Percentiles rank a stretch among this genome's conserved stretches.
phyloP scores from a whole-genome alignment of 805 yeast genomes.

The Lipomyces lipofer region DNA sequence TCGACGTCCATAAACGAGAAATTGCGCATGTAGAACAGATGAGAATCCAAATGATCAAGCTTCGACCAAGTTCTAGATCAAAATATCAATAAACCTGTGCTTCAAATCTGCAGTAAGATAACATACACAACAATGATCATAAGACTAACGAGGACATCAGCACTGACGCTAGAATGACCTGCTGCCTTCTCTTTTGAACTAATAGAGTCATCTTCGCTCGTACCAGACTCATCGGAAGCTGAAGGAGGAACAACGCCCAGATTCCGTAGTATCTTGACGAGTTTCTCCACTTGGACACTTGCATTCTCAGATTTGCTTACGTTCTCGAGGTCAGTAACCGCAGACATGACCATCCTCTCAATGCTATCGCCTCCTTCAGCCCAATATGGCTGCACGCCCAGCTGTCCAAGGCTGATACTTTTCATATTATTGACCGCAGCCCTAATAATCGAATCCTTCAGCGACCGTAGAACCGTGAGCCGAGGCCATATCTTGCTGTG shows the following conservation, averaged over 20 bases:
- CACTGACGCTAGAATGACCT: slow-evolving; percentile 24
- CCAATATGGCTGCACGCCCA: slow-evolving; percentile 43
- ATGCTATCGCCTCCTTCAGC: slow-evolving; percentile 36
- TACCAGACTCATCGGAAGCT: slow-evolving; percentile 25
- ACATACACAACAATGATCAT: slow-evolving; percentile 65
- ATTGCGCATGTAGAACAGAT: slow-evolving; percentile 62
- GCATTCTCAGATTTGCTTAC: slow-evolving; percentile 40
- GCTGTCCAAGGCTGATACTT: slow-evolving; percentile 46
- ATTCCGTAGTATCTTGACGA: slow-evolving; percentile 40
- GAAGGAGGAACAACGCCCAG: slow-evolving; percentile 30
- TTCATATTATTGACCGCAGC: slow-evolving; percentile 35
- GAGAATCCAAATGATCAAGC: slow-evolving; percentile 59
- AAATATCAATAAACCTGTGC: no score
- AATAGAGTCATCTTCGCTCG: slow-evolving; percentile 10
- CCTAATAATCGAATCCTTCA: slow-evolving; percentile 32
- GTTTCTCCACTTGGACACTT: slow-evolving; percentile 36
- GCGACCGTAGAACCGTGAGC: slow-evolving; percentile 38
- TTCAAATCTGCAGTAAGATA: no score
- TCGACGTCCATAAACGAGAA: slow-evolving; percentile 54
- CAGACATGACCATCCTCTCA: slow-evolving; percentile 51
- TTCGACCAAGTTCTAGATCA: slow-evolving; percentile 46
- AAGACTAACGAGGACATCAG: slow-evolving; percentile 40
- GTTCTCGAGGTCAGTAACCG: slow-evolving; percentile 54
- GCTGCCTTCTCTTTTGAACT: slow-evolving; percentile 27
- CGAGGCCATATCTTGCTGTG: slow-evolving; percentile 67